Evolutionary conservation across 495 filamentous ascomycete genomes (phyloP).

Genomic region (Daldinia bambusicola): DNA sequence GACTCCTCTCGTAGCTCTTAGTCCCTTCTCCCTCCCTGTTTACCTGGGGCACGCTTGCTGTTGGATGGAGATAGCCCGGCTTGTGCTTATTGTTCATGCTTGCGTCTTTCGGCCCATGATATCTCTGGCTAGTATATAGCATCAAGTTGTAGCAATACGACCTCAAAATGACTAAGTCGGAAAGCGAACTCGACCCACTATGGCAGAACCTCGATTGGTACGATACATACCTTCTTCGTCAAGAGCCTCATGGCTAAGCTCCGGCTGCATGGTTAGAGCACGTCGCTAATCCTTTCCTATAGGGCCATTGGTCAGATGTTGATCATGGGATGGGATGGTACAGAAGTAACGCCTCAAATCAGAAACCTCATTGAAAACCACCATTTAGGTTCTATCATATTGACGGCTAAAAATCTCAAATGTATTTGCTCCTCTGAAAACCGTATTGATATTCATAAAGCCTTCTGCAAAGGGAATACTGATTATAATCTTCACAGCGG

Average conservation of each 20-base stretch:
- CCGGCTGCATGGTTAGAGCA: constrained; percentile 28
- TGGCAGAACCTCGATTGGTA: constrained; percentile 76
- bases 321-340: constrained; percentile 96
- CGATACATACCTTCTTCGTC: constrained; percentile 52
- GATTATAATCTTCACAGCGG: constrained; percentile 63
- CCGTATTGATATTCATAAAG: constrained; percentile 7
- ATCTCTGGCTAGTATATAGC: constrained; percentile 25
- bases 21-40: constrained; percentile 11
- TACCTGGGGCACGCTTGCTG: constrained; percentile 2
- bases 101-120: constrained; percentile 18
- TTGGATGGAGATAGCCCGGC: constrained; percentile 33
- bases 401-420: constrained; percentile 92
- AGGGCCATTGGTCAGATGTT: constrained; percentile 87
- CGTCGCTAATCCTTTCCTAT: constrained; percentile 47
- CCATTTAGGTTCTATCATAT: constrained; percentile 82
- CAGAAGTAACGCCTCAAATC: constrained; percentile 85
- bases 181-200: constrained; percentile 69
- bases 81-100: constrained; percentile 13
- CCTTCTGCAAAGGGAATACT: constrained; percentile 31
- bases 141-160: constrained; percentile 38
- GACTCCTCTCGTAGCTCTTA: constrained; percentile 10
- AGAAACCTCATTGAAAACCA: constrained; percentile 84
- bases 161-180: constrained; percentile 56
- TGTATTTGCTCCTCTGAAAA: constrained; percentile 61
- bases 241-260: constrained; percentile 28